A percentile compares a stretch with the other conserved stretches of the same genome.
Evolutionary conservation across 768 basidiomycete genomes (phyloP).

Genomic region (Xerocomus potaroensis): DNA sequence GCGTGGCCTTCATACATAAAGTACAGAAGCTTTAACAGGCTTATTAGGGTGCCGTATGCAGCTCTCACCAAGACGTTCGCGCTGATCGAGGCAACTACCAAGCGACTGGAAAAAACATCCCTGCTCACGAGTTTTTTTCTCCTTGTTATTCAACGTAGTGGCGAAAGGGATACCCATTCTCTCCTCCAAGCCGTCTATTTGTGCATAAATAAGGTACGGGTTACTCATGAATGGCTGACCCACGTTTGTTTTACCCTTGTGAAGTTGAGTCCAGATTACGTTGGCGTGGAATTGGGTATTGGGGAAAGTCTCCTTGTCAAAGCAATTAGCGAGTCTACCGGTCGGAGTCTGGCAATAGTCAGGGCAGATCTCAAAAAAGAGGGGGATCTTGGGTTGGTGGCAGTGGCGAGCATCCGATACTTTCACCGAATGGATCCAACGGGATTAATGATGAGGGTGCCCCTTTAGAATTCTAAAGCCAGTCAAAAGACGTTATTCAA

Average conservation of each 20-base stretch:
- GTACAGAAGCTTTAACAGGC: not conserved
- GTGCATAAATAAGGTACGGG: slow-evolving; percentile 88
- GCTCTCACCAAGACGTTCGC: slow-evolving; percentile 86
- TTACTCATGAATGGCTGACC: not conserved
- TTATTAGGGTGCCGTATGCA: slow-evolving; percentile 82
- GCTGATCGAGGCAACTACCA: slow-evolving; percentile 90
- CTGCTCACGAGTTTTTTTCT: slow-evolving; percentile 85
- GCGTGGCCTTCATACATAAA: slow-evolving; percentile 29
- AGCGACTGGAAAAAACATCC: slow-evolving; percentile 88
- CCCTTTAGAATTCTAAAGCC: slow-evolving; percentile 82
- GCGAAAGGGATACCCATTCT: slow-evolving; percentile 64
- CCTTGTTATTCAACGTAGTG: slow-evolving; percentile 84
- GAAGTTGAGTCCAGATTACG: slow-evolving; percentile 91
- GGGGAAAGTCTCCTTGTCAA: slow-evolving; percentile 93
- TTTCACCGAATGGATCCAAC: not conserved
- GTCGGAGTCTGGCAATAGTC: slow-evolving; percentile 75
- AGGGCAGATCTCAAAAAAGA: slow-evolving; percentile 93
- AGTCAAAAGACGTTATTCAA: slow-evolving; percentile 93
- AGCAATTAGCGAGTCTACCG: slow-evolving; percentile 92
- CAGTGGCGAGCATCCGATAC: slow-evolving; percentile 59
- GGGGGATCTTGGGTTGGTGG: slow-evolving; percentile 93
- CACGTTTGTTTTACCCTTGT: not conserved
- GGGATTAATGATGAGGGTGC: not conserved
- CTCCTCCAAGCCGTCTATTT: slow-evolving; percentile 90
- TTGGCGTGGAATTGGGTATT: slow-evolving; percentile 93